A percentile compares a stretch with the other conserved stretches of the same genome.
Evolutionary conservation across 2,329 filamentous ascomycete genomes (phyloP).

Genomic region (Elsinoe batatas): DNA sequence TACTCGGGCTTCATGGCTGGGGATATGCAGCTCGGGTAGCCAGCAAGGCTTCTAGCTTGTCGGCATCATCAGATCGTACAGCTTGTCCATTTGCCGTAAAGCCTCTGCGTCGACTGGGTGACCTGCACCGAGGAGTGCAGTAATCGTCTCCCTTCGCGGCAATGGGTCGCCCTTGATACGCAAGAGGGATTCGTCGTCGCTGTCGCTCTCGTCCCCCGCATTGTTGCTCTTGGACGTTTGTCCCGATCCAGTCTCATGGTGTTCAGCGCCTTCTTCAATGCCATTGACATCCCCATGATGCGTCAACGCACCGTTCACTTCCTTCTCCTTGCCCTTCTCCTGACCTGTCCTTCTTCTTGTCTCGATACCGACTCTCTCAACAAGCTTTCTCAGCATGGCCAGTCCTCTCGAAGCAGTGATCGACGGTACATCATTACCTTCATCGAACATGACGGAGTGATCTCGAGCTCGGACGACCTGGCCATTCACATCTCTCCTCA

Average conservation of each 20-base stretch:
- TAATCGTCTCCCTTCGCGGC: conserved; percentile 5
- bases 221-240: neutral
- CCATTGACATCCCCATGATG: neutral
- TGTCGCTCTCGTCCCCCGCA: neutral
- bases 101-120: conserved; percentile 9
- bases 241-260: neutral
- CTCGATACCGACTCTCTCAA: conserved; percentile 30
- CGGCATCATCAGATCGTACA: conserved; percentile 11
- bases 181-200: neutral
- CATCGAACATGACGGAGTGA: neutral
- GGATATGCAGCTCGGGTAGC: no score
- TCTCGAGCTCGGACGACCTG: conserved; percentile 28
- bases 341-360: neutral
- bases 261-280: neutral
- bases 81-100: conserved; percentile 8
- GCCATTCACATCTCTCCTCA: conserved; percentile 23
- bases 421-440: conserved; percentile 17
- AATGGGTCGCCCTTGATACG: conserved; percentile 5
- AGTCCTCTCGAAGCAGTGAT: conserved; percentile 36
- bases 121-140: neutral
- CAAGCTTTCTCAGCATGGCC: conserved; percentile 37
- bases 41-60: neutral
- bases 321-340: neutral
- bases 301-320: neutral
- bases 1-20: no score